These are phyloP conservation scores for Penicillium manginii DNA, from an alignment of 495 filamentous ascomycete genomes.

Conservation along the genomic window DNA sequence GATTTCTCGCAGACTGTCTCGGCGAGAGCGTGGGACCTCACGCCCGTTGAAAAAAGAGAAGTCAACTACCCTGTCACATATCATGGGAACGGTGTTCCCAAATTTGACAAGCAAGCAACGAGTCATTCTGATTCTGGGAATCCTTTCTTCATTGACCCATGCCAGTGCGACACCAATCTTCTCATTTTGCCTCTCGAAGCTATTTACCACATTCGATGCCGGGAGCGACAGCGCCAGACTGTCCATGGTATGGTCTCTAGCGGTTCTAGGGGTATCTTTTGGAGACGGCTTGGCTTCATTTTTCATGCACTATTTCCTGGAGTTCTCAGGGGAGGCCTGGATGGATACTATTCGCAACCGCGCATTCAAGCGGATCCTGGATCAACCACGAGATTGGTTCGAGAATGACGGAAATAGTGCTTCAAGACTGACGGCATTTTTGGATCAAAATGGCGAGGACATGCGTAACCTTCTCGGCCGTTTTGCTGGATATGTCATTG, in stretches of 20 bases:
- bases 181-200: slow-evolving; percentile 73
- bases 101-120: slow-evolving; percentile 55
- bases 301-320: slow-evolving; percentile 69
- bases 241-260: slow-evolving; percentile 68
- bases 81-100: slow-evolving; percentile 78
- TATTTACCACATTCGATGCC: slow-evolving; percentile 71
- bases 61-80: slow-evolving; percentile 46
- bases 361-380: slow-evolving; percentile 71
- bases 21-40: background rate
- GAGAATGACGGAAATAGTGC: slow-evolving; percentile 69
- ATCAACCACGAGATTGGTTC: slow-evolving; percentile 86
- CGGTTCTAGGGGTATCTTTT: slow-evolving; percentile 69
- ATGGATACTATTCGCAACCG: slow-evolving; percentile 69
- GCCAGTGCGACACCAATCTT: slow-evolving; percentile 76
- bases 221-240: slow-evolving; percentile 40
- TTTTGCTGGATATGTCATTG: slow-evolving; percentile 71
- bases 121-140: slow-evolving; percentile 61
- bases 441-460: slow-evolving; percentile 86
- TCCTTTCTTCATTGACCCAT: slow-evolving; percentile 63
- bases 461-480: slow-evolving; percentile 80
- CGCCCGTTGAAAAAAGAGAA: slow-evolving; percentile 9
- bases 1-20: background rate
- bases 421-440: slow-evolving; percentile 63
- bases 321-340: slow-evolving; percentile 77
- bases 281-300: slow-evolving; percentile 67